phyloP scores from a whole-genome alignment of 192 early-diverging fungal species.

The Coemansia sp. region DNA sequence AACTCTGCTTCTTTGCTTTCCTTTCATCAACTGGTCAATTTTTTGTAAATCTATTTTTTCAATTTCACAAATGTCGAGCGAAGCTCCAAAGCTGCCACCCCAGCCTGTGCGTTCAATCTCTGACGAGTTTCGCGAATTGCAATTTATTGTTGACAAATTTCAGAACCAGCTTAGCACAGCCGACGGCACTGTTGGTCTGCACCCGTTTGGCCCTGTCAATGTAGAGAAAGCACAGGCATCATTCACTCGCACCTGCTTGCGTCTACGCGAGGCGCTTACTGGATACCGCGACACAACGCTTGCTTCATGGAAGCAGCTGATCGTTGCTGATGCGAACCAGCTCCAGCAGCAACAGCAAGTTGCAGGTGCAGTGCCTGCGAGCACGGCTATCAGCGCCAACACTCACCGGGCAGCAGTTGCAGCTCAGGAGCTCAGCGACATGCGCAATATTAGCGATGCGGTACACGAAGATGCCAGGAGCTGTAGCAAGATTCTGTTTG shows the following conservation, averaged over 20 bases:
- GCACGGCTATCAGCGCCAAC: not conserved
- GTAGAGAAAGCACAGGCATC: slow-evolving; percentile 22
- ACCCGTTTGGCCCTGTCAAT: slow-evolving; percentile 43
- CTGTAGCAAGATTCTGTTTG: slow-evolving; percentile 23
- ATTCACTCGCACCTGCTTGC: slow-evolving; percentile 25
- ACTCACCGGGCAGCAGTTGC: slow-evolving; percentile 24
- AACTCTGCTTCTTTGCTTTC: not conserved
- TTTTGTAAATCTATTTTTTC: not conserved
- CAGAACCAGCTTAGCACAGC: slow-evolving; percentile 31
- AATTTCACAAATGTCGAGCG: slow-evolving; percentile 7
- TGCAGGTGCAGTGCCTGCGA: not conserved
- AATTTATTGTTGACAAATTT: slow-evolving; percentile 29
- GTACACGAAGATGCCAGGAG: slow-evolving; percentile 25
- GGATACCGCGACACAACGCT: slow-evolving; percentile 41
- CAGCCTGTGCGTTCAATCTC: slow-evolving; percentile 34
- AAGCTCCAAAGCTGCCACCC: slow-evolving; percentile 4
- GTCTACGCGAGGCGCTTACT: slow-evolving; percentile 24
- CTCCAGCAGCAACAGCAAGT: not conserved
- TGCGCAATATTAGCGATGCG: slow-evolving; percentile 33
- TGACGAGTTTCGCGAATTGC: slow-evolving; percentile 44
- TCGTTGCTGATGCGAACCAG: not conserved
- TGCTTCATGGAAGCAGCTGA: slow-evolving; percentile 27
- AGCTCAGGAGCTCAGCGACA: slow-evolving; percentile 31
- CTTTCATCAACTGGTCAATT: not conserved
- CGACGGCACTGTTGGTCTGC: slow-evolving; percentile 31